Base-by-base conservation (phyloP, 2,329 filamentous ascomycete genomes). In the Annulohypoxylon truncatum region DNA sequence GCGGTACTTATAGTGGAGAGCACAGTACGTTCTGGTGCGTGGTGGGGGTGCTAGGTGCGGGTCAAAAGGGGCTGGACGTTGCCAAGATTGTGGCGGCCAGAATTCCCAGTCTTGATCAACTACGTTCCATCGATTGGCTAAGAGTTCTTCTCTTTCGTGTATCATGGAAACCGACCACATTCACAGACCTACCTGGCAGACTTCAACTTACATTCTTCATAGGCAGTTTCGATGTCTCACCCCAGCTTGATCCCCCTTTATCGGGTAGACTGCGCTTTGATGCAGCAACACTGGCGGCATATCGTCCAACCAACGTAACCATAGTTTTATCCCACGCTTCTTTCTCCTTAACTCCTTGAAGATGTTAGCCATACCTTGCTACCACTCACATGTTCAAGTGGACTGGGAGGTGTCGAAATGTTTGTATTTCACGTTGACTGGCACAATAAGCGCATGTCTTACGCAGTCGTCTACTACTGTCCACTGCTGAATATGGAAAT, bases 91-190 rank as follows among this genome's bases (percentile, higher is more conserved):
- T 72, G 66, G 69, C 72, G 69, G 64, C 59, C 56, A 9, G 50
- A 44, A 42, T 69, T 66, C 62, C 71, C 72, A 73, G 71, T 42
- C 71, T 69, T 24, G 46, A 52, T 52, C 29, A 48, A 57, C 56
- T 62, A 35, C 66, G 65, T 66, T 66, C 70, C 67, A 67, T 70
- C 57, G 20, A 74, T 75, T 75, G 73, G 73, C 72, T 71, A 61
- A 54, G 56, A 59, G 50, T 46, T 38, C 18, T 64, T 47, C 38
- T 56, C 65, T 52, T 57, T 61, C 35, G 24, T 35, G 22, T 31
- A 64, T 61, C 60, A 53, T 63, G 61, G 69, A 64, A 58, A 52
- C 28, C 2, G 44, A 54, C 31, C 42, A 35, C 60, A 57, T 56
- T 50, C 59, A 29, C 44, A 31, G 54, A 40, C 42, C 40, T 46